A percentile compares a stretch with the other conserved stretches of the same genome.
phyloP scores from a whole-genome alignment of 2,329 filamentous ascomycete species.

The Calonectria fujianensis region DNA sequence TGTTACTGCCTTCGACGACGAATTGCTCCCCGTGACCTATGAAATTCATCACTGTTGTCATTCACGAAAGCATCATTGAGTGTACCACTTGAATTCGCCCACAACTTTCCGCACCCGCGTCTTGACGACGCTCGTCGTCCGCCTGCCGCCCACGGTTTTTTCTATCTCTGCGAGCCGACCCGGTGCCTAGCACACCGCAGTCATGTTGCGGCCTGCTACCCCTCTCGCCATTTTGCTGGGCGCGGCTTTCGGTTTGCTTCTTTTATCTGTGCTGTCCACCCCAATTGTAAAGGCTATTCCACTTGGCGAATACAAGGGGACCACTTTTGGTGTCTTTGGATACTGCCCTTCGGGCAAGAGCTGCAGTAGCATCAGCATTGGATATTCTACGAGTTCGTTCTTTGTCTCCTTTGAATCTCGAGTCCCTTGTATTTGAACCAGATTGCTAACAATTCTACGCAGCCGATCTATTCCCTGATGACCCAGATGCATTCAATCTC shows the following conservation, averaged over 20 bases:
- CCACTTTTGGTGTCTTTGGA: slow-evolving; percentile 94
- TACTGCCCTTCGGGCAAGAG: slow-evolving; percentile 78
- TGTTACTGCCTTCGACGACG: slow-evolving; percentile 33
- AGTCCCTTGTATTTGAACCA: not conserved
- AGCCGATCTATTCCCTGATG: slow-evolving; percentile 55
- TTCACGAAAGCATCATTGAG: slow-evolving; percentile 27
- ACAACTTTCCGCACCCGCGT: slow-evolving; percentile 44
- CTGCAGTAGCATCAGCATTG: slow-evolving; percentile 86
- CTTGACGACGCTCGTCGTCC: slow-evolving; percentile 50
- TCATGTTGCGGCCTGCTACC: slow-evolving; percentile 93
- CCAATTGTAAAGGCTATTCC: slow-evolving; percentile 92
- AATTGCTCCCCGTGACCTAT: slow-evolving; percentile 23
- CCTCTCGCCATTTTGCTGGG: slow-evolving; percentile 91
- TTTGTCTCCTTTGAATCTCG: not conserved
- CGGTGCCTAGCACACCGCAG: slow-evolving; percentile 60
- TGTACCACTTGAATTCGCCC: slow-evolving; percentile 13
- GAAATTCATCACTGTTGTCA: slow-evolving; percentile 23
- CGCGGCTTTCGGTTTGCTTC: slow-evolving; percentile 87
- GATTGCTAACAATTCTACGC: slow-evolving; percentile 40
- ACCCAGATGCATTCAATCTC: slow-evolving; percentile 72
- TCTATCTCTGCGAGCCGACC: slow-evolving; percentile 35
- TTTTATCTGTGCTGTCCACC: slow-evolving; percentile 92
- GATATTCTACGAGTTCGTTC: slow-evolving; percentile 87
- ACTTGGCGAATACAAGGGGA: slow-evolving; percentile 83
- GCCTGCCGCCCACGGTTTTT: slow-evolving; percentile 32